Evolutionary conservation across 2,329 filamentous ascomycete genomes (phyloP).

Genomic region (Thermoascus crustaceus): DNA sequence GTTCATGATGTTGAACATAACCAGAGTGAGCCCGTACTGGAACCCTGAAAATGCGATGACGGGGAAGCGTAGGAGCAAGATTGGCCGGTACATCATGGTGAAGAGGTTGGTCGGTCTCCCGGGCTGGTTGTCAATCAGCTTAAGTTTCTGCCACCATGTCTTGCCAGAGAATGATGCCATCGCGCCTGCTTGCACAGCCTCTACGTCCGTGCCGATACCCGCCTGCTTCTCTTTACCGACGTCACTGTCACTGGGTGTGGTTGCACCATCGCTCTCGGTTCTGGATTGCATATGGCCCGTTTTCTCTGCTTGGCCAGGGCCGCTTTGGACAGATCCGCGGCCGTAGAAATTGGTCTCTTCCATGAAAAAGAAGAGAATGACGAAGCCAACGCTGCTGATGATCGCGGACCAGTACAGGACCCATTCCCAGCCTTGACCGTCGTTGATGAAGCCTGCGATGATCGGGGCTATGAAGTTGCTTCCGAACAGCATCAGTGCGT

Average conservation of each 20-base stretch:
- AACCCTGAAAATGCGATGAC: slow-evolving; percentile 19
- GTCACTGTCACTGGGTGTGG: background rate
- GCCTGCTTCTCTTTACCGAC: slow-evolving; percentile 6
- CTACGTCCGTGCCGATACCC: background rate
- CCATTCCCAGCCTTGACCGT: slow-evolving; percentile 45
- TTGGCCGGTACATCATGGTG: slow-evolving; percentile 16
- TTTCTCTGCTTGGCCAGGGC: slow-evolving; percentile 6
- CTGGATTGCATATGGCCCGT: too few relatives aligned
- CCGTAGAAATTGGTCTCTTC: slow-evolving; percentile 54
- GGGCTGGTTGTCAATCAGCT: slow-evolving; percentile 17
- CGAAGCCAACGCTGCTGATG: slow-evolving; percentile 39
- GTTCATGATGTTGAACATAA: slow-evolving; percentile 26
- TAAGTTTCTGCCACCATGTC: slow-evolving; percentile 16
- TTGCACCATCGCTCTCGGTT: too few relatives aligned
- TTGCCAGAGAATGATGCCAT: slow-evolving; percentile 2
- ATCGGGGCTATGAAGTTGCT: slow-evolving; percentile 42
- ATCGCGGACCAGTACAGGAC: slow-evolving; percentile 49
- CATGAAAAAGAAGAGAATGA: slow-evolving; percentile 51
- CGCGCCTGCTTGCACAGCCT: background rate
- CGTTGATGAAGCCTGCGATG: slow-evolving; percentile 43
- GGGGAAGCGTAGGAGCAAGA: slow-evolving; percentile 22
- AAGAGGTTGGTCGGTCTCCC: slow-evolving; percentile 12
- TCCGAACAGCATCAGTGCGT: slow-evolving; percentile 38
- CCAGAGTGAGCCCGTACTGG: slow-evolving; percentile 19
- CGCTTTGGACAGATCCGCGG: slow-evolving; percentile 24